A percentile compares a stretch with the other conserved stretches of the same genome.
Evolutionary conservation across 176 grass and related monocot genomes (phyloP).

Genomic region (Luzula sylvatica): DNA sequence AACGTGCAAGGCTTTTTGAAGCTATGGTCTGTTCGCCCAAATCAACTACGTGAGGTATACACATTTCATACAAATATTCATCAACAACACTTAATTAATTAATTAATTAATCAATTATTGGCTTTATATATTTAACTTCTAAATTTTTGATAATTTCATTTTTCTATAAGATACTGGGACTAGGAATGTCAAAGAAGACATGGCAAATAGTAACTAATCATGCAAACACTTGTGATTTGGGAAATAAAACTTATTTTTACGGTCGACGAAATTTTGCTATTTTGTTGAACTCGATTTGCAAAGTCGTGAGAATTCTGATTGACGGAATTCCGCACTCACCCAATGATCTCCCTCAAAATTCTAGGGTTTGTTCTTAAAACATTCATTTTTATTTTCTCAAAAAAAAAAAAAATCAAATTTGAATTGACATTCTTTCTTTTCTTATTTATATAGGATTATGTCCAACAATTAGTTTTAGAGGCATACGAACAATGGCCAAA

Average conservation of each 20-base stretch:
- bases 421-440: neutral
- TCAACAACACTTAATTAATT: no score
- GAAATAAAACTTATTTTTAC: conserved; percentile 29
- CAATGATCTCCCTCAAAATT: neutral
- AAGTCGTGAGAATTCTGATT: neutral
- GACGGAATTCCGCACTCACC: neutral
- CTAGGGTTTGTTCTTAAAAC: no score
- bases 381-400: no score
- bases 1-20: conserved; percentile 60
- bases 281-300: conserved; percentile 10
- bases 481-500: conserved; percentile 3
- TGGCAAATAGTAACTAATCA: conserved; percentile 29
- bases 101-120: neutral
- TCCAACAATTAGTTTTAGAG: neutral
- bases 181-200: conserved; percentile 31
- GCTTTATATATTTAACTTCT: neutral
- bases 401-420: no score
- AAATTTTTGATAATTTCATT: neutral
- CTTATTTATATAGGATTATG: conserved; percentile 1
- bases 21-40: conserved; percentile 5
- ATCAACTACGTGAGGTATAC: neutral
- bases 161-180: conserved; percentile 8
- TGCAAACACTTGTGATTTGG: conserved; percentile 34
- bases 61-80: neutral
- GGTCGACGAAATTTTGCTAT: neutral